Evolutionary conservation across 129 eudicot species (phyloP).

Genomic region (Helichrysum umbraculigerum): DNA sequence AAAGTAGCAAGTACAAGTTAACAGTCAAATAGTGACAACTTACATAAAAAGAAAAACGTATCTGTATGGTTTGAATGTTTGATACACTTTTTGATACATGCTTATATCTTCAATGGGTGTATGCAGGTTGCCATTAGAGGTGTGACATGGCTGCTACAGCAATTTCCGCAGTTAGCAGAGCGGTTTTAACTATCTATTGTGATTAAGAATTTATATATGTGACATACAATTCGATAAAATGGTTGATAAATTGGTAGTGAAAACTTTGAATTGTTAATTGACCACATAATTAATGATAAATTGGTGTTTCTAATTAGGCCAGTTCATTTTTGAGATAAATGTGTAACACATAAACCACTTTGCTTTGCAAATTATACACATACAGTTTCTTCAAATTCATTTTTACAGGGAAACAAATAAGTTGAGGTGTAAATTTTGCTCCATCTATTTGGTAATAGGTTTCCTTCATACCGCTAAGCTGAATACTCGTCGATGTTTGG

Average conservation of each 20-base stretch:
- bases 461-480: no score
- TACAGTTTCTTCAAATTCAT: no score
- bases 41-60: neutral
- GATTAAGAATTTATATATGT: neutral
- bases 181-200: slow-evolving; percentile 33
- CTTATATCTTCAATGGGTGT: slow-evolving; percentile 6
- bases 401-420: no score
- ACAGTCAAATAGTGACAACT: neutral
- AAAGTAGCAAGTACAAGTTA: neutral
- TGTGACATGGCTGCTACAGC: slow-evolving; percentile 89
- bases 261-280: slow-evolving; percentile 9
- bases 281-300: neutral
- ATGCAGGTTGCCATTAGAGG: slow-evolving; percentile 78
- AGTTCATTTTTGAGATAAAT: neutral
- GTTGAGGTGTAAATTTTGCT: no score
- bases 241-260: slow-evolving; percentile 8
- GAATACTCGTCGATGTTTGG: no score
- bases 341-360: no score
- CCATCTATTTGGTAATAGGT: no score
- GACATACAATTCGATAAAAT: neutral
- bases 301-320: neutral
- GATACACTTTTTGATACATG: neutral
- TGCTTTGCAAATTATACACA: no score
- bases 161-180: slow-evolving; percentile 77
- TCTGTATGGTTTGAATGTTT: neutral